Evolutionary conservation across 176 grass and related monocot species (phyloP).

Genomic region (Rhynchospora breviuscula): DNA sequence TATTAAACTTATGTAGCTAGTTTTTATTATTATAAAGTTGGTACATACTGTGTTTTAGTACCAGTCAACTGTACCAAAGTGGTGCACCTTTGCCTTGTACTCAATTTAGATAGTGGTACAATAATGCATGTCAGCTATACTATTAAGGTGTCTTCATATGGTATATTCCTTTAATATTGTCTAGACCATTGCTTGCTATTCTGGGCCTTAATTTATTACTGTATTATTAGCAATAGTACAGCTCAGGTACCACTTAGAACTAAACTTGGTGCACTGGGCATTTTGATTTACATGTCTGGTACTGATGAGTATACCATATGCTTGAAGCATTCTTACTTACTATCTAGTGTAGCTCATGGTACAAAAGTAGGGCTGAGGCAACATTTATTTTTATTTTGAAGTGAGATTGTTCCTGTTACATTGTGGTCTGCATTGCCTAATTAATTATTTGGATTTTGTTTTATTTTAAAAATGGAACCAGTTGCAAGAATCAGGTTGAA

Average conservation of each 20-base stretch:
- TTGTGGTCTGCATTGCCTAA: conserved; percentile 12
- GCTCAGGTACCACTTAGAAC: background rate
- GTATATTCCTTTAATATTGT: background rate
- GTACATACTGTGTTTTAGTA: background rate
- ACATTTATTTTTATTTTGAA: background rate
- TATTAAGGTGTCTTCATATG: background rate
- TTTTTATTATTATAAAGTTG: background rate
- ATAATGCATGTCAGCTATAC: background rate
- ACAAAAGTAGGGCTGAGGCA: background rate
- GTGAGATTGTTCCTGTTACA: background rate
- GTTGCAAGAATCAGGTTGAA: background rate
- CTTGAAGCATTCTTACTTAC: background rate
- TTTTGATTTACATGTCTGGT: background rate
- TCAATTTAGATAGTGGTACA: background rate
- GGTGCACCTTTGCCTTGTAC: background rate
- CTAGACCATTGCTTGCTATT: background rate
- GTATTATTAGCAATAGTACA: background rate
- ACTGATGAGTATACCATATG: background rate
- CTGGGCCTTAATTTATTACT: background rate
- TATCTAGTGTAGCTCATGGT: background rate
- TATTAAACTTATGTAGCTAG: background rate
- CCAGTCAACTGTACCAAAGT: background rate
- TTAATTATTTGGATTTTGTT: background rate
- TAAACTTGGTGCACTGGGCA: background rate
- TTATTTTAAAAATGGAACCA: background rate